Conservation (phyloP, 106 monocot genomes). For the Allium sativum region DNA sequence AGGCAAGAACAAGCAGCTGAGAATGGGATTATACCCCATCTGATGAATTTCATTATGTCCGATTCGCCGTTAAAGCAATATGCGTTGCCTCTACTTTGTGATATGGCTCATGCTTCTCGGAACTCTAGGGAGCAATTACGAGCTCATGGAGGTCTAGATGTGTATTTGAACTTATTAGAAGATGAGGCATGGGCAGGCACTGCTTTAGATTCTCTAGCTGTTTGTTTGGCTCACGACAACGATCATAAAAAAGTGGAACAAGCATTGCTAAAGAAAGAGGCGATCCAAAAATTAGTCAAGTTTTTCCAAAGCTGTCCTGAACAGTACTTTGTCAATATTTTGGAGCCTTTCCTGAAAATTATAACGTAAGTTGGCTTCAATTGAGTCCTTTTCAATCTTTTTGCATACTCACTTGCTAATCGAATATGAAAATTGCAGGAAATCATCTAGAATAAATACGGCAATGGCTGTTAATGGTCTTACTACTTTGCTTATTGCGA, state of each 20-base stretch:
- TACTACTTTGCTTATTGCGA: conserved; percentile 79
- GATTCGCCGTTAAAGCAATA: conserved; percentile 80
- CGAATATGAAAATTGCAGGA: conserved; percentile 33
- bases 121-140: conserved; percentile 92
- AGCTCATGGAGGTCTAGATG: conserved; percentile 89
- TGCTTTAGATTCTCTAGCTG: conserved; percentile 87
- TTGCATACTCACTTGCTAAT: background rate
- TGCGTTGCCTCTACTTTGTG: conserved; percentile 84
- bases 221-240: conserved; percentile 93
- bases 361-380: conserved; percentile 54
- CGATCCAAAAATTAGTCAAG: conserved; percentile 85
- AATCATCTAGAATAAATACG: conserved; percentile 95
- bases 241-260: conserved; percentile 90
- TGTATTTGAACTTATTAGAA: conserved; percentile 82
- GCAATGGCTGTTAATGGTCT: conserved; percentile 90
- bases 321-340: conserved; percentile 90
- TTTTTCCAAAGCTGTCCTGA: conserved; percentile 87
- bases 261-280: conserved; percentile 90
- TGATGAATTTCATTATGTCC: conserved; percentile 83
- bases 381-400: background rate
- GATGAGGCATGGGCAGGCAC: conserved; percentile 92
- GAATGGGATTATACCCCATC: conserved; percentile 92
- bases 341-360: conserved; percentile 97
- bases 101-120: conserved; percentile 98
- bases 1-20: conserved; percentile 98